Evolutionary conservation across 2,329 filamentous ascomycete genomes (phyloP).

Genomic region (Gnomoniopsis sp.): DNA sequence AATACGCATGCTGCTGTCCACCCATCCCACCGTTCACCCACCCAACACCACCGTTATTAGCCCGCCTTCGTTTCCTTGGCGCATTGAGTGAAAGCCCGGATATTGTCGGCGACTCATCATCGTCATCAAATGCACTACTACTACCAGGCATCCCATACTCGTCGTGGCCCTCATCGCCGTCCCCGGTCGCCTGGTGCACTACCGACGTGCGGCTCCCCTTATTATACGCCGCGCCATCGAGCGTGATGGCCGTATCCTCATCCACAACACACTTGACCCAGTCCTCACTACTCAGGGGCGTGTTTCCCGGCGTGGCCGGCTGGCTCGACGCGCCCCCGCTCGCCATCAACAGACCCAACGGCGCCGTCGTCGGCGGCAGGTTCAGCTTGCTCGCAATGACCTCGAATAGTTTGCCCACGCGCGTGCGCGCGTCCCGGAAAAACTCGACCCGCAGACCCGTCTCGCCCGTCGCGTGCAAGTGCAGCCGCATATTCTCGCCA

Average conservation of each 20-base stretch:
- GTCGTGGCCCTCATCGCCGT: background rate
- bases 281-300: slow-evolving; percentile 66
- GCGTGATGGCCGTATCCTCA: slow-evolving; percentile 52
- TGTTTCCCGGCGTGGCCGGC: slow-evolving; percentile 65
- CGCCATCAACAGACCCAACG: slow-evolving; percentile 65
- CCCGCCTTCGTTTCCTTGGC: slow-evolving; percentile 45
- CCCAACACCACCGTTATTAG: slow-evolving; percentile 29
- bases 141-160: slow-evolving; percentile 31
- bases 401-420: slow-evolving; percentile 71
- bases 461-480: slow-evolving; percentile 35
- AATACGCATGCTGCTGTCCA: slow-evolving; percentile 39
- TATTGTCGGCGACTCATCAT: slow-evolving; percentile 27
- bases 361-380: slow-evolving; percentile 55
- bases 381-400: slow-evolving; percentile 80
- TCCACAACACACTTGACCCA: slow-evolving; percentile 64
- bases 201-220: background rate
- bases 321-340: slow-evolving; percentile 59
- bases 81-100: slow-evolving; percentile 25
- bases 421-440: slow-evolving; percentile 64
- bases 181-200: slow-evolving; percentile 11
- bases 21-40: slow-evolving; percentile 2
- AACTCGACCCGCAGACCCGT: slow-evolving; percentile 60
- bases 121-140: no score
- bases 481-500: slow-evolving; percentile 59
- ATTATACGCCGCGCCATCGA: slow-evolving; percentile 53